Base-by-base conservation (phyloP, 2,329 filamentous ascomycete genomes). In the Trichoderma lentiforme region DNA sequence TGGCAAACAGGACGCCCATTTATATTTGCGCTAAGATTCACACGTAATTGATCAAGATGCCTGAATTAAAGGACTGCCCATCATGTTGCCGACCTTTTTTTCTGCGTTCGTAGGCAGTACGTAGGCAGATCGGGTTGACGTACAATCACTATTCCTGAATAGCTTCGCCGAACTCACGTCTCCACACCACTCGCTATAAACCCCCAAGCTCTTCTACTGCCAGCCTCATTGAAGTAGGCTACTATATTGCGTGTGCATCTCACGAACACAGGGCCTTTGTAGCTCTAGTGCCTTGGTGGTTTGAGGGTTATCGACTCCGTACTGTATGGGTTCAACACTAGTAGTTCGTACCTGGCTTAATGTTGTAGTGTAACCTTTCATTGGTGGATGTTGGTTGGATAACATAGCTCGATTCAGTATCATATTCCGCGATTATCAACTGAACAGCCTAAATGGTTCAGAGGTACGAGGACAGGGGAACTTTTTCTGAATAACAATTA, bases 81-180 rank as follows among this genome's bases (percentile, higher is more conserved):
- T 26, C 28, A 18, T 2, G 6, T n/a, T 8, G 15, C 7, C 7
- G n/a, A 9, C 7, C 18, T n/a, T 39, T 39, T 18, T 39, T 4
- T 6, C n/a, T 6, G 21, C 14, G 21, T 2, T 6, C 2, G 21
- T 24, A 53, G 4, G 47, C 3, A 24, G 39, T 43, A 18, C 15
- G 28, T 51, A 65, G 62, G 62, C 62, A 65, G 62, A 53, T 53
- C 4, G 12, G 12, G 62, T 53, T 65, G 62, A 65, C 62, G 62
- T 65, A 65, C 43, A 53, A n/a, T 57, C 4, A 53, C 63, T 39
- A 66, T 57, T 26, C 63, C 63, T 21, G n/a, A 66, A 66, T 56
- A 12, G 63, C 47, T 32, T 66, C 63, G 63, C 63, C 47, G 63
- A 57, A 62, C n/a, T 11, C 14, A 1, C 2, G 28, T n/a, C 3